Percentiles rank a stretch among this genome's conserved stretches.
Evolutionary conservation across 2,329 filamentous ascomycete genomes (phyloP).

Genomic region (Claviceps capensis): DNA sequence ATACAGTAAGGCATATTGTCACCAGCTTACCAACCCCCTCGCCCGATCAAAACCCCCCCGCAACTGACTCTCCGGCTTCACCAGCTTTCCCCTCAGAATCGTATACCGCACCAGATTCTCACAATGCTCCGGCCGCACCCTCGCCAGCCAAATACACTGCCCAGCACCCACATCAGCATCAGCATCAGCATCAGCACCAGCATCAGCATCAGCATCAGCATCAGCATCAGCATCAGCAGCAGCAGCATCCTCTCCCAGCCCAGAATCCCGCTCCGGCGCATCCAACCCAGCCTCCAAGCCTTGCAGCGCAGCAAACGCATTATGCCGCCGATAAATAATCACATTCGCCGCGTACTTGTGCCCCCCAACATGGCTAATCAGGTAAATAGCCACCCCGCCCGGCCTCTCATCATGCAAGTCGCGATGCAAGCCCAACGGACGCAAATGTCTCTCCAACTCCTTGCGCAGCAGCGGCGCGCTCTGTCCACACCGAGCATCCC

Average conservation of each 20-base stretch:
- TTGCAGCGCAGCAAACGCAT: conserved; percentile 33
- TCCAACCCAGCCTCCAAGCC: too few relatives aligned
- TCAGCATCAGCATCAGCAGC: conserved; percentile 7
- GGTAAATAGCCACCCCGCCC: conserved; percentile 89
- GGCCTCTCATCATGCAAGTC: conserved; percentile 81
- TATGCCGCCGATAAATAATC: conserved; percentile 66
- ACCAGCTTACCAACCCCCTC: conserved; percentile 81
- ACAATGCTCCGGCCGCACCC: conserved; percentile 76
- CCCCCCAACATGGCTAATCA: conserved; percentile 89
- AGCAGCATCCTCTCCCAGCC: too few relatives aligned
- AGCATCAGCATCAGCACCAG: conserved; percentile 49
- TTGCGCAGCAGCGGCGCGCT: conserved; percentile 78
- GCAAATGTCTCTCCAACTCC: conserved; percentile 80
- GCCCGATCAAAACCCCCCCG: conserved; percentile 80
- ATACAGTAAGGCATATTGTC: background rate
- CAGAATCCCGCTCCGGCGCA: too few relatives aligned
- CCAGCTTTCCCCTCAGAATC: conserved; percentile 80
- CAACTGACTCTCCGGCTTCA: conserved; percentile 77
- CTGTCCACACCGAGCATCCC: conserved; percentile 88
- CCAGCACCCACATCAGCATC: conserved; percentile 43
- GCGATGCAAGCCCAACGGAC: conserved; percentile 70
- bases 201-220: conserved; percentile 14
- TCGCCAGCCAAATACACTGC: conserved; percentile 86
- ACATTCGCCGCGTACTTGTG: conserved; percentile 96
- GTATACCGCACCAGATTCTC: conserved; percentile 87